phyloP scores from a whole-genome alignment of 352 stramenopile genomes.

The Peronospora tabacina region DNA sequence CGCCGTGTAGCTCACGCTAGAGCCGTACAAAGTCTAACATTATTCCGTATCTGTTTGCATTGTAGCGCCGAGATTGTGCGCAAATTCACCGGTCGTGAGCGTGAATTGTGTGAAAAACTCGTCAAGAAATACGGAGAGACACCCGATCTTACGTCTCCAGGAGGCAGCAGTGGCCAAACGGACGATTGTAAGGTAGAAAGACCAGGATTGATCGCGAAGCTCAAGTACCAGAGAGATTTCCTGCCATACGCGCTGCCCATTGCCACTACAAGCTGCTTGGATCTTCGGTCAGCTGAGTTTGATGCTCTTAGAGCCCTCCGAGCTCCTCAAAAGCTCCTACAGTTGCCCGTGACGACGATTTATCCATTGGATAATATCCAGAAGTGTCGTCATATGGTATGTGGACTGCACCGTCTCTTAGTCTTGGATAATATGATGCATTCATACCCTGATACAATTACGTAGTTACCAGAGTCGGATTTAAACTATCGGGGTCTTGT shows the following conservation, averaged over 20 bases:
- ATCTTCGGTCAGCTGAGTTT: conserved; percentile 50
- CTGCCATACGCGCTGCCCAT: conserved; percentile 14
- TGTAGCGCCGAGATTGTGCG: conserved; percentile 61
- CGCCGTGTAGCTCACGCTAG: not conserved
- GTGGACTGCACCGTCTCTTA: conserved; percentile 2
- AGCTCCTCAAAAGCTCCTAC: conserved; percentile 11
- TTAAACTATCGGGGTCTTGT: conserved; percentile 41
- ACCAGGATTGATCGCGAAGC: not conserved
- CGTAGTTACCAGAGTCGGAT: conserved; percentile 60
- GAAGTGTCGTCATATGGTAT: conserved; percentile 72
- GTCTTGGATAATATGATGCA: not conserved
- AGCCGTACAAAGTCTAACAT: conserved; percentile 1
- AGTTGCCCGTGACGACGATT: conserved; percentile 23
- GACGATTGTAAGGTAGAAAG: not conserved
- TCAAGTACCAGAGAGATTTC: conserved; percentile 38
- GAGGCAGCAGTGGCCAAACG: not conserved
- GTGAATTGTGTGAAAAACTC: conserved; percentile 56
- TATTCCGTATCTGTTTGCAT: not conserved
- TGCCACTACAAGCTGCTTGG: conserved; percentile 23
- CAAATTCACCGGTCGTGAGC: conserved; percentile 59
- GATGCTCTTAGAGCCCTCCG: conserved; percentile 47
- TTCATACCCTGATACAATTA: not conserved
- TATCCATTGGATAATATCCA: conserved; percentile 83
- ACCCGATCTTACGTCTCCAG: conserved; percentile 24
- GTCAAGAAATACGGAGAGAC: conserved; percentile 70